These are phyloP conservation scores for Macroventuria anomochaeta DNA, from an alignment of 2,329 filamentous ascomycete species.

Conservation along the genomic window DNA sequence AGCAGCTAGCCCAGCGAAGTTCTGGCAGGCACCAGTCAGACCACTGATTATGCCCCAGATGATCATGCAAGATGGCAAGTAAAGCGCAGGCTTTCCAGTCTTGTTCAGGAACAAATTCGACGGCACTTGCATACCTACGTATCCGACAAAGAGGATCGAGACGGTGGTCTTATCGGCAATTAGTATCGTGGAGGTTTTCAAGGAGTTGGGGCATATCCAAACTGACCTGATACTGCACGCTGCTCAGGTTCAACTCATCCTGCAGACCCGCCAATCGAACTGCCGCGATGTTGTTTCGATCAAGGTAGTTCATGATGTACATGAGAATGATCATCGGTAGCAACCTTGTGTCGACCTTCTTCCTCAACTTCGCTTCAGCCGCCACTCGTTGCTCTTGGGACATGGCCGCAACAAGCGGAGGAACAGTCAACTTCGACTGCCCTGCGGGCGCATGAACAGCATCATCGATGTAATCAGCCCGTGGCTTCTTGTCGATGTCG, in stretches of 20 bases:
- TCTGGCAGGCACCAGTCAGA: slow-evolving; percentile 51
- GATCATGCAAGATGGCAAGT: slow-evolving; percentile 50
- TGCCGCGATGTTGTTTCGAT: slow-evolving; percentile 71
- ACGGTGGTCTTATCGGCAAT: slow-evolving; percentile 25
- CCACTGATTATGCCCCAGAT: slow-evolving; percentile 52
- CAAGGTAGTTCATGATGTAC: slow-evolving; percentile 79
- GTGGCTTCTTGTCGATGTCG: slow-evolving; percentile 30
- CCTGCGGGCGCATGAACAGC: slow-evolving; percentile 12
- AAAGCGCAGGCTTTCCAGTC: slow-evolving; percentile 48
- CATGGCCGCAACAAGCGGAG: slow-evolving; percentile 51
- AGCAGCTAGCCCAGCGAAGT: slow-evolving; percentile 54
- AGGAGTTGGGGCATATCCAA: background rate
- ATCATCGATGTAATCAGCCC: slow-evolving; percentile 34
- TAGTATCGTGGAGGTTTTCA: background rate
- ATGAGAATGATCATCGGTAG: slow-evolving; percentile 74
- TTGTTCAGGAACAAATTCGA: slow-evolving; percentile 56
- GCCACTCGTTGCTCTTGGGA: slow-evolving; percentile 58
- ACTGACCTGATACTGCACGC: slow-evolving; percentile 66
- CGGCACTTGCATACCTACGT: slow-evolving; percentile 42
- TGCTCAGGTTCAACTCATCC: slow-evolving; percentile 62
- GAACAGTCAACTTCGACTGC: slow-evolving; percentile 36
- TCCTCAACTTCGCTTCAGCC: slow-evolving; percentile 66
- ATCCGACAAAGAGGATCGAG: slow-evolving; percentile 66
- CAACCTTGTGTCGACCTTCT: slow-evolving; percentile 73
- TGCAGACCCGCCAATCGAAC: slow-evolving; percentile 68